These are phyloP conservation scores for Diophrys appendiculata DNA, from an alignment of 73 alveolate species.

Conservation along the genomic window DNA sequence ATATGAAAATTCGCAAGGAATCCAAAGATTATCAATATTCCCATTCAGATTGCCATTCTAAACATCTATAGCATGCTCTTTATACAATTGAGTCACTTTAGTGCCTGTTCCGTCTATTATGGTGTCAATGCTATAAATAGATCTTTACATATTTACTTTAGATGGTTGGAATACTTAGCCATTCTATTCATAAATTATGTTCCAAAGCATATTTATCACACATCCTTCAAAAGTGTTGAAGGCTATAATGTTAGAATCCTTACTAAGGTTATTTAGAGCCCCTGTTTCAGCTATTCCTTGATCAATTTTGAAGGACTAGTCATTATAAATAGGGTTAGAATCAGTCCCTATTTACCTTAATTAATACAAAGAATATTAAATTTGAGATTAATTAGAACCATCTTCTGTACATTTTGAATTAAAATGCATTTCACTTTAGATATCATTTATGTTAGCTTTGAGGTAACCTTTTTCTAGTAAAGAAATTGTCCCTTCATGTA, in stretches of 20 bases:
- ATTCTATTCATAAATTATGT: not conserved
- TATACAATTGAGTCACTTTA: not conserved
- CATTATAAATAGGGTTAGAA: no score
- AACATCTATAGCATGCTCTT: not conserved
- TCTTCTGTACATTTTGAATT: not conserved
- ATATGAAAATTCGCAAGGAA: not conserved
- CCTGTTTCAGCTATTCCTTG: constrained; percentile 7
- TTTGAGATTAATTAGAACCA: not conserved
- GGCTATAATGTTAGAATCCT: not conserved
- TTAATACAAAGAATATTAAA: not conserved
- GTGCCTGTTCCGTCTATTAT: not conserved
- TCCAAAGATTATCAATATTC: not conserved
- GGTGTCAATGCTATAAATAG: not conserved
- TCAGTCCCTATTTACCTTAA: constrained; percentile 1
- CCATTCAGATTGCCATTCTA: not conserved
- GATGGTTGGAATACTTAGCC: not conserved
- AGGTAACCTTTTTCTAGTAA: constrained; percentile 1
- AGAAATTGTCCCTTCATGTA: not conserved
- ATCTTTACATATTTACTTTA: not conserved
- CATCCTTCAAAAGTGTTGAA: not conserved
- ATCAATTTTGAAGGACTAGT: no score
- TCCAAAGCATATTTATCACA: not conserved
- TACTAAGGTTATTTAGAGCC: not conserved
- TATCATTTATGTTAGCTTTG: not conserved
- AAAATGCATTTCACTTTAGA: not conserved